phyloP scores from a whole-genome alignment of 768 basidiomycete genomes.

The Asterophora parasitica region DNA sequence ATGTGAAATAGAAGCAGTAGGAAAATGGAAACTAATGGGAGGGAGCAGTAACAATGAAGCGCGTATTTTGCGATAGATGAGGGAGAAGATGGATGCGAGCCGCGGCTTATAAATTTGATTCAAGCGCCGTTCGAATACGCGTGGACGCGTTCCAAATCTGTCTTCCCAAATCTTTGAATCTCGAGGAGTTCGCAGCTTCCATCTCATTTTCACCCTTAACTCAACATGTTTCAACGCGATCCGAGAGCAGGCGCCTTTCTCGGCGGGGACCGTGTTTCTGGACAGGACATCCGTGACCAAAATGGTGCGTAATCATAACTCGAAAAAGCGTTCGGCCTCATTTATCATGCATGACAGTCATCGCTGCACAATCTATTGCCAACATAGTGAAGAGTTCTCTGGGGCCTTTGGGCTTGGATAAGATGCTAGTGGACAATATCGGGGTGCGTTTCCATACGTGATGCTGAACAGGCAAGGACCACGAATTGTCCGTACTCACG shows the following conservation, averaged over 20 bases:
- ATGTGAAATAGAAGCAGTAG: no score
- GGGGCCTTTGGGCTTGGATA: slow-evolving; percentile 92
- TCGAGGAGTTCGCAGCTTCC: slow-evolving; percentile 4
- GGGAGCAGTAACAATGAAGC: no score
- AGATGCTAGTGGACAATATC: slow-evolving; percentile 98
- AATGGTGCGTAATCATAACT: slow-evolving; percentile 59
- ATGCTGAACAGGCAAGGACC: neutral
- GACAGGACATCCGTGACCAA: slow-evolving; percentile 94
- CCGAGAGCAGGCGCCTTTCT: slow-evolving; percentile 88
- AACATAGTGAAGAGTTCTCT: slow-evolving; percentile 96
- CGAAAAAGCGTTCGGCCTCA: neutral
- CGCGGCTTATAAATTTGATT: slow-evolving; percentile 6
- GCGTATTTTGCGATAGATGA: no score
- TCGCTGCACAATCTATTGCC: slow-evolving; percentile 93
- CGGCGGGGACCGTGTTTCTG: slow-evolving; percentile 89
- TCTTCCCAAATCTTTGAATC: slow-evolving; percentile 2
- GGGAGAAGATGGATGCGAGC: no score
- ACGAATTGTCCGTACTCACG: slow-evolving; percentile 4
- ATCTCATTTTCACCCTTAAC: slow-evolving; percentile 4
- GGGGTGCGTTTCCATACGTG: slow-evolving; percentile 58
- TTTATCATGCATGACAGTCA: slow-evolving; percentile 50
- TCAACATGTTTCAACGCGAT: slow-evolving; percentile 83
- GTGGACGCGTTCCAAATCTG: slow-evolving; percentile 19
- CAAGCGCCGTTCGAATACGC: slow-evolving; percentile 22
- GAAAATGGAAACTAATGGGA: no score